phyloP scores from a whole-genome alignment of 345 rosid species.

The Boechera stricta region DNA sequence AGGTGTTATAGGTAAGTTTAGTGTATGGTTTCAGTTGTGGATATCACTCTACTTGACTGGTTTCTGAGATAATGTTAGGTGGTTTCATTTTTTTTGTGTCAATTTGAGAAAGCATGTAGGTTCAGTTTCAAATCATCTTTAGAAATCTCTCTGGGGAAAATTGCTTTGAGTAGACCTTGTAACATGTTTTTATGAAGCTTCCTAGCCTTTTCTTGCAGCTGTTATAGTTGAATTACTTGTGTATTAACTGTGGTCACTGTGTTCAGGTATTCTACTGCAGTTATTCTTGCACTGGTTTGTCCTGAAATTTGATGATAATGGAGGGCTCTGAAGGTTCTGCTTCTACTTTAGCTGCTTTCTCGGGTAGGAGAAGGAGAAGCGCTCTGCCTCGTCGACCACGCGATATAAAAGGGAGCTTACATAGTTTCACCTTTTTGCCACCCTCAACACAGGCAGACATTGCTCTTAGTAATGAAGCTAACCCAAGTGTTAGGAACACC shows the following conservation, averaged over 20 bases:
- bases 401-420: constrained; percentile 35
- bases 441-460: constrained; percentile 41
- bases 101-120: background rate
- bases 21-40: background rate
- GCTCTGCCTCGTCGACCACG: constrained; percentile 56
- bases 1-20: background rate
- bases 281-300: background rate
- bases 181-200: background rate
- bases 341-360: constrained; percentile 45
- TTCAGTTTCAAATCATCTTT: background rate
- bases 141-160: background rate
- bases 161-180: background rate
- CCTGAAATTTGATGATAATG: constrained; percentile 48
- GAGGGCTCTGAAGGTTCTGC: constrained; percentile 47
- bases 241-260: background rate
- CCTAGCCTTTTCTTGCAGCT: background rate
- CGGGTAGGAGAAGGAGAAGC: constrained; percentile 62
- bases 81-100: background rate
- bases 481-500: constrained; percentile 31
- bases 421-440: constrained; percentile 40
- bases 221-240: background rate
- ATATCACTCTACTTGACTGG: constrained; percentile 16
- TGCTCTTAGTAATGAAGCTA: constrained; percentile 47
- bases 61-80: background rate
- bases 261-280: background rate